phyloP scores from a whole-genome alignment of 345 rosid genomes.

The Populus davidiana region DNA sequence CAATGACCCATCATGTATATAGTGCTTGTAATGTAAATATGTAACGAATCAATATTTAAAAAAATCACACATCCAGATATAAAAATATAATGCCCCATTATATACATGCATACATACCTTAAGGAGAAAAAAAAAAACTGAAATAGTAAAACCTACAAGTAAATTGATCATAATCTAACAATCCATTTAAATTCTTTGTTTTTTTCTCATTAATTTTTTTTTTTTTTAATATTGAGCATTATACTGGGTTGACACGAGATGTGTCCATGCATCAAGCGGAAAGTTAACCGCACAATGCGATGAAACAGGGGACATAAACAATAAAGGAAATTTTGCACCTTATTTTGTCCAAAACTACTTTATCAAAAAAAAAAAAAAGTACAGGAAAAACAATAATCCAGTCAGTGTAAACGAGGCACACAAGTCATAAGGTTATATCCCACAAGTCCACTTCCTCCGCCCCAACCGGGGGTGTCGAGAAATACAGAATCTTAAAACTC shows the following conservation, averaged over 20 bases:
- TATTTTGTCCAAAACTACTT: slow-evolving; percentile 2
- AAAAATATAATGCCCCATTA: no score
- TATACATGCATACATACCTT: no score
- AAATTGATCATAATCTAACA: no score
- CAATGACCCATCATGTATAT: no score
- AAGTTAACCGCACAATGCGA: not conserved
- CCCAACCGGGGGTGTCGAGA: not conserved
- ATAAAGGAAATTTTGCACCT: not conserved
- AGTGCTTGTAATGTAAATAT: no score
- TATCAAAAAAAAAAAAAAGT: not conserved
- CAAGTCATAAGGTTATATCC: slow-evolving; percentile 20
- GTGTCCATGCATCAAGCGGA: not conserved
- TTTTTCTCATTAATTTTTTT: no score
- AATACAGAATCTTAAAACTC: slow-evolving; percentile 34
- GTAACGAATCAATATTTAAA: no score
- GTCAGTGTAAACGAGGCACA: slow-evolving; percentile 21
- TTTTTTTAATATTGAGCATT: no score
- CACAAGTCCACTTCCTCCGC: slow-evolving; percentile 11
- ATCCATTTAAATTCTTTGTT: no score
- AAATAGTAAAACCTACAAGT: no score
- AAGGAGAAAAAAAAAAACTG: no score
- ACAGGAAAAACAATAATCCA: not conserved
- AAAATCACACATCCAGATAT: no score
- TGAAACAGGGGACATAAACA: not conserved
- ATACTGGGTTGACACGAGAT: not conserved